Evolutionary conservation across 2,329 filamentous ascomycete species (phyloP), one percentile per base, ranked within the genome.

Genomic region (Botrytis tulipae): DNA sequence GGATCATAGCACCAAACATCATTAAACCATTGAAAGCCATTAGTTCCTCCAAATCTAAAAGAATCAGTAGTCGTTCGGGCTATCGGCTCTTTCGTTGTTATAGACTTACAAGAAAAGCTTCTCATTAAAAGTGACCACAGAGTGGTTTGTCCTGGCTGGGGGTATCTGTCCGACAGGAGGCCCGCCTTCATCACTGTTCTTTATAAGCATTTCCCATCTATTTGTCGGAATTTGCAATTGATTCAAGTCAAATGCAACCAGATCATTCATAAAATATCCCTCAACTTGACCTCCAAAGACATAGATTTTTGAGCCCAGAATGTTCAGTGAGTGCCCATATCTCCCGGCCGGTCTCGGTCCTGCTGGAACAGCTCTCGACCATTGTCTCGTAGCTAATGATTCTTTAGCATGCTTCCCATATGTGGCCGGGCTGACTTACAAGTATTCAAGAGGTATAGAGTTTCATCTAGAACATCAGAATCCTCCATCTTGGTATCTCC

Each of bases 401-500:
- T 60, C 40, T 69, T 81, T 72, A 80, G 78, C 57, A 75, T 62
- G 62, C 32, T 59, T 59, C 44, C 10, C 54, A 8, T 25, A 46
- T 29, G n/a, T 42, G 22, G 20, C 35, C 29, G 22, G n/a, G 42
- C 60, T 46, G 72, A 86, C 95, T 84, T 87, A 98, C 96, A 98
- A 68, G 96, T 99, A 84, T 99, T 99, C 70, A 99, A 87, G 69
- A 99, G 88, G 83, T 99, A 99, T 20, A 99, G 85, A 0, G 96
- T 98, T 83, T 99, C 95, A 80, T 99, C 96, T 73, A 99, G 85
- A 67, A 93, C 87, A 82, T 99, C 96, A 46, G 90, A 89, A 80
- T 98, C 96, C 72, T 98, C 94, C 81, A 97, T 92, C 83, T 99
- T 99, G 70, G 96, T 99, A 82, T 99, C 97, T 81, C 96, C 96